A percentile compares a stretch with the other conserved stretches of the same genome.
Conservation (phyloP, 192 early-diverging fungal genomes). For the Spizellomyces punctatus region DNA sequence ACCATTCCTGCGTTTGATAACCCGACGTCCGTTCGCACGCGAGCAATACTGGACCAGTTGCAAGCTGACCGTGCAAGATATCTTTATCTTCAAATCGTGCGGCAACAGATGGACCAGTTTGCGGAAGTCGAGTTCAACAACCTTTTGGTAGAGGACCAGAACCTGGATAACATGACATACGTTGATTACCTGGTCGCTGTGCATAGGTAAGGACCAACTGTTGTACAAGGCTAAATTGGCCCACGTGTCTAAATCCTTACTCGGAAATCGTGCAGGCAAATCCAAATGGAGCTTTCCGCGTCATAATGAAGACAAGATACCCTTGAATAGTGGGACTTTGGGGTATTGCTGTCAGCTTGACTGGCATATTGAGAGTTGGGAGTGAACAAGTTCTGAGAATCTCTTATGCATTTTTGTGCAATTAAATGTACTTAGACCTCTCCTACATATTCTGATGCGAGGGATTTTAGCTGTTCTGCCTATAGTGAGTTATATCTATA, state of each 20-base stretch:
- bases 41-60: slow-evolving; percentile 64
- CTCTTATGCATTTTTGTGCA: too few relatives aligned
- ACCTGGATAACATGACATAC: slow-evolving; percentile 85
- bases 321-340: too few relatives aligned
- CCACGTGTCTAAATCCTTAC: slow-evolving; percentile 2
- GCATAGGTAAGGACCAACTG: slow-evolving; percentile 60
- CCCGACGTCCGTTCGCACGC: slow-evolving; percentile 61
- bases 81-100: slow-evolving; percentile 71
- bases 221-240: neutral
- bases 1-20: slow-evolving; percentile 72
- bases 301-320: too few relatives aligned
- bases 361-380: too few relatives aligned
- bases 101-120: slow-evolving; percentile 80
- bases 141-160: slow-evolving; percentile 86
- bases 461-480: too few relatives aligned
- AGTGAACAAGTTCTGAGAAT: too few relatives aligned
- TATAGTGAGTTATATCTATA: too few relatives aligned
- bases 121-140: slow-evolving; percentile 78
- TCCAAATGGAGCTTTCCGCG: slow-evolving; percentile 34
- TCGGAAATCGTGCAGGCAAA: slow-evolving; percentile 31
- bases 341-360: too few relatives aligned
- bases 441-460: too few relatives aligned
- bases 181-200: slow-evolving; percentile 89
- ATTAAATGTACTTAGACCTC: too few relatives aligned
- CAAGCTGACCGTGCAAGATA: slow-evolving; percentile 67